Conservation (phyloP, 1,284 basidiomycete species). For the Ustilago hordei region DNA sequence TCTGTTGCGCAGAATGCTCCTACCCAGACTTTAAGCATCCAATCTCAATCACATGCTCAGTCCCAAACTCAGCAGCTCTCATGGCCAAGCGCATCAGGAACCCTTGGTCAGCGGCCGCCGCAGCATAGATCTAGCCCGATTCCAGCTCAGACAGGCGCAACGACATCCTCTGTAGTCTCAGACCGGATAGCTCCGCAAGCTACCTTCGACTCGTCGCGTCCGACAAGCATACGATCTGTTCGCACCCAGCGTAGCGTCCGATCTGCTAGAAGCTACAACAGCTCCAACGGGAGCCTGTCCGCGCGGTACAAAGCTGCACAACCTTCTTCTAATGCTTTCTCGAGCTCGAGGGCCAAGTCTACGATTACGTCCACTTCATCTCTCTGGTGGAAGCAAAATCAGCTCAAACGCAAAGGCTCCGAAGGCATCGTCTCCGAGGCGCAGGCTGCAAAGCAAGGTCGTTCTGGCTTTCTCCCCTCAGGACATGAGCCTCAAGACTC, state of each 20-base stretch:
- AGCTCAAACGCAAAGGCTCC: conserved; percentile 24
- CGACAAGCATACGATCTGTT: background rate
- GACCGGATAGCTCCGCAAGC: background rate
- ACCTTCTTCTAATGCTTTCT: background rate
- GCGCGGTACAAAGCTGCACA: conserved; percentile 11
- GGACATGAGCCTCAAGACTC: background rate
- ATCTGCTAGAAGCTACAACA: conserved; percentile 8
- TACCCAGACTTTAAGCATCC: background rate
- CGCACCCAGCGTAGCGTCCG: conserved; percentile 8
- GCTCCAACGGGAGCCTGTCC: conserved; percentile 15
- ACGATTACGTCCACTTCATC: background rate
- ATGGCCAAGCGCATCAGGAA: no score
- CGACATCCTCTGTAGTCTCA: background rate
- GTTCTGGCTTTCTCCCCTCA: background rate
- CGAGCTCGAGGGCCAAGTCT: background rate
- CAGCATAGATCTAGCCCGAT: background rate
- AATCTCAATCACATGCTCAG: background rate
- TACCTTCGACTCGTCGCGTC: conserved; percentile 4
- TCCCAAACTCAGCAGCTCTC: background rate
- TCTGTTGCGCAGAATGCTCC: background rate
- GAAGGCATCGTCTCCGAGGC: conserved; percentile 13
- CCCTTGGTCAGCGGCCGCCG: background rate
- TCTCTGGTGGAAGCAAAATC: conserved; percentile 25
- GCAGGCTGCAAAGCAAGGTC: conserved; percentile 17
- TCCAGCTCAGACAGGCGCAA: background rate